These are phyloP conservation scores for Acer yangbiense DNA, from an alignment of 345 rosid species.

Conservation along the genomic window DNA sequence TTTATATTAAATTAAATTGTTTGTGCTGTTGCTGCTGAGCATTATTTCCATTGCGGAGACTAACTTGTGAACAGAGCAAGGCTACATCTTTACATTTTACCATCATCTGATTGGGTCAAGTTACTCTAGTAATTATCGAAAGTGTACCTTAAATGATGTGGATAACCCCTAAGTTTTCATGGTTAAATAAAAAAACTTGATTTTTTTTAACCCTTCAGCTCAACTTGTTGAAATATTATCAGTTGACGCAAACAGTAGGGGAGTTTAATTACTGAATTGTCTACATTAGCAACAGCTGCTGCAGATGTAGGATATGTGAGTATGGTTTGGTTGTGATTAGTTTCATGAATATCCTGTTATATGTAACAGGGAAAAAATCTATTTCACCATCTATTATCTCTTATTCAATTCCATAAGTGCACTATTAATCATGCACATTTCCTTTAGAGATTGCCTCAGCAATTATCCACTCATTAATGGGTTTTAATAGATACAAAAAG, in stretches of 20 bases:
- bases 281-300: not conserved
- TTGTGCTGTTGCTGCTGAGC: not conserved
- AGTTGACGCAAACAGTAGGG: not conserved
- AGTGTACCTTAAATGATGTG: not conserved
- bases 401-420: too few species aligned
- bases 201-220: not conserved
- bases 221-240: not conserved
- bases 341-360: not conserved
- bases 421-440: not conserved
- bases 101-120: not conserved
- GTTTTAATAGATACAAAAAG: not conserved
- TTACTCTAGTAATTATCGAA: not conserved
- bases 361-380: not conserved
- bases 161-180: not conserved
- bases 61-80: not conserved
- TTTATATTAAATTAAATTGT: not conserved
- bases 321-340: not conserved
- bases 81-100: conserved; percentile 2
- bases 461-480: not conserved
- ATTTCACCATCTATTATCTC: not conserved
- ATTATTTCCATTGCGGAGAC: not conserved
- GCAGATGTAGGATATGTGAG: not conserved
- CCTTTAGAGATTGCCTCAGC: not conserved
- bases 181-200: not conserved
- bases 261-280: not conserved